phyloP scores from a whole-genome alignment of 2,329 filamentous ascomycete species.

The Cercospora sp. region DNA sequence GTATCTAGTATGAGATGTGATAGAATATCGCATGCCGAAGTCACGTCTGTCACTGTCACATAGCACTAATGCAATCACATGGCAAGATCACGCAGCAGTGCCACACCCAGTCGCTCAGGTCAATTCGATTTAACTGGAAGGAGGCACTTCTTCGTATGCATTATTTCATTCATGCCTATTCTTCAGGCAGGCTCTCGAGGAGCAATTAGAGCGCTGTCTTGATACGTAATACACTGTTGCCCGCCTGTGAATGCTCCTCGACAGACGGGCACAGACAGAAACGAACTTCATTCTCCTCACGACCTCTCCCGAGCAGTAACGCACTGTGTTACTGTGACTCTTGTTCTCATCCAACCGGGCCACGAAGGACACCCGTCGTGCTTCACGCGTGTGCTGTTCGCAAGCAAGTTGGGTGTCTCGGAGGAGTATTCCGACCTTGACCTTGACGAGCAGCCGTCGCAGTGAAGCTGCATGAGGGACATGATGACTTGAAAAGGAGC shows the following conservation, averaged over 20 bases:
- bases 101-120: neutral
- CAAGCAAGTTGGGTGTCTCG: neutral
- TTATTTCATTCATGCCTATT: conserved; percentile 9
- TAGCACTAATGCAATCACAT: neutral
- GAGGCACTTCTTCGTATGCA: neutral
- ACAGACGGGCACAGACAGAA: conserved; percentile 9
- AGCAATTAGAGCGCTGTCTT: conserved; percentile 2
- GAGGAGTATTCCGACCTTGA: neutral
- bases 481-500: neutral
- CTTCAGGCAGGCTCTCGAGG: neutral
- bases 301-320: neutral
- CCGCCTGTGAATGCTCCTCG: neutral
- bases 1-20: neutral
- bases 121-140: neutral
- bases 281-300: neutral
- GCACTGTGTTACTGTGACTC: neutral
- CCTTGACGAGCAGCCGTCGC: neutral
- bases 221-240: conserved; percentile 10
- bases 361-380: neutral
- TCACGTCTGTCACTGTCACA: neutral
- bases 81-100: neutral
- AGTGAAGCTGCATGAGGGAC: neutral
- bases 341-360: neutral
- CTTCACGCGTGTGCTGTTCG: neutral
- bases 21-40: neutral